phyloP scores from a whole-genome alignment of 345 rosid species.

The Dipteronia sinensis region DNA sequence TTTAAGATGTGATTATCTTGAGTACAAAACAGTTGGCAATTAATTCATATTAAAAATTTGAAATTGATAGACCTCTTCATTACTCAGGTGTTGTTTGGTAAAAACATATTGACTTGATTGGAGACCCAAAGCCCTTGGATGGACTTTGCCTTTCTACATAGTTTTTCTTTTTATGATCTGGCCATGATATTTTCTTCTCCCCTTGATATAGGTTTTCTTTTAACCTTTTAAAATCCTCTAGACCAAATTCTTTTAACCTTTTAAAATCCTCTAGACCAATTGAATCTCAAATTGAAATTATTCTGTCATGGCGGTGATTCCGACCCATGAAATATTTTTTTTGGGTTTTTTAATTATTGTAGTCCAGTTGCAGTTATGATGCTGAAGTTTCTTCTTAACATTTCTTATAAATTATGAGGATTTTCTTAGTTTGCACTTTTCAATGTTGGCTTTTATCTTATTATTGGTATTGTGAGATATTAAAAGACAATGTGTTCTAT shows the following conservation, averaged over 20 bases:
- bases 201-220: neutral
- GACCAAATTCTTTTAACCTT: neutral
- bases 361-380: neutral
- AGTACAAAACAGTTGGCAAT: neutral
- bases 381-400: constrained; percentile 2
- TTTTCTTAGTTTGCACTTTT: constrained; percentile 13
- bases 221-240: neutral
- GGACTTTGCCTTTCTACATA: neutral
- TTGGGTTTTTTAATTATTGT: neutral
- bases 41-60: too few species aligned
- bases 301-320: neutral
- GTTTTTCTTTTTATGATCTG: neutral
- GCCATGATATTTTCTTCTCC: neutral
- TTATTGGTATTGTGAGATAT: neutral
- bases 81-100: neutral
- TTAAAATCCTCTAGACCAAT: neutral
- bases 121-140: neutral
- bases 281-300: neutral
- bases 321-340: neutral
- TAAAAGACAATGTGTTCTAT: neutral
- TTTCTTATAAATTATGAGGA: neutral
- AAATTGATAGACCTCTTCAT: neutral
- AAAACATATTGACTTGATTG: neutral
- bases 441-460: neutral
- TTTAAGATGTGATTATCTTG: neutral